phyloP scores from a whole-genome alignment of 2,329 filamentous ascomycete species.

The Paracorniculantispora psalliotae region DNA sequence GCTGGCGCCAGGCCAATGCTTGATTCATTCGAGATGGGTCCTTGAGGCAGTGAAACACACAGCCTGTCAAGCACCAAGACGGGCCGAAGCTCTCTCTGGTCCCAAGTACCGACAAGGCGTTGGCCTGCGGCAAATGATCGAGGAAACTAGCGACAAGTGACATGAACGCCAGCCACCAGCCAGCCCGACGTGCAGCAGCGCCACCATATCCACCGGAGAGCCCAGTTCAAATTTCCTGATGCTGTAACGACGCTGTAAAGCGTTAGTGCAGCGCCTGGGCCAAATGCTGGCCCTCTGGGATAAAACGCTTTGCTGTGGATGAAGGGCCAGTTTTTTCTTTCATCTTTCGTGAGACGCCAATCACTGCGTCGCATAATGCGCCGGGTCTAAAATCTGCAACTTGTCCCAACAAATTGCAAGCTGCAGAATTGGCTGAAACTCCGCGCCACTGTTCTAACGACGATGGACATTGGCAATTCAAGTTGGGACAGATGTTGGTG shows the following conservation, averaged over 20 bases:
- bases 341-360: conserved; percentile 10
- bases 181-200: background rate
- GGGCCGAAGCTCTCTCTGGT: conserved; percentile 1
- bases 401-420: conserved; percentile 6
- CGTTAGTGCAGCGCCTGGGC: conserved; percentile 10
- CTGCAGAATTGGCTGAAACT: background rate
- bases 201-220: conserved; percentile 4
- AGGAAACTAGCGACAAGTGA: background rate
- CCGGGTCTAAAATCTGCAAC: conserved; percentile 2
- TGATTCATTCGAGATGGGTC: background rate
- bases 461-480: background rate
- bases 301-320: conserved; percentile 4
- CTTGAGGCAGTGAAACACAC: background rate
- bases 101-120: background rate
- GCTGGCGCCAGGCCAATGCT: background rate
- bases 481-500: background rate
- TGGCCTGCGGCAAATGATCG: background rate
- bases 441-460: background rate
- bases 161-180: background rate
- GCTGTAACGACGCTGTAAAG: conserved; percentile 10
- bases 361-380: conserved; percentile 4
- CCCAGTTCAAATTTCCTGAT: background rate
- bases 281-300: background rate
- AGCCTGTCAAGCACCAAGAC: conserved; percentile 2
- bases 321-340: background rate